A percentile compares a stretch with the other conserved stretches of the same genome.
These are phyloP conservation scores for Clonostachys rhizophaga DNA, from an alignment of 2,329 filamentous ascomycete species.

Conservation along the genomic window DNA sequence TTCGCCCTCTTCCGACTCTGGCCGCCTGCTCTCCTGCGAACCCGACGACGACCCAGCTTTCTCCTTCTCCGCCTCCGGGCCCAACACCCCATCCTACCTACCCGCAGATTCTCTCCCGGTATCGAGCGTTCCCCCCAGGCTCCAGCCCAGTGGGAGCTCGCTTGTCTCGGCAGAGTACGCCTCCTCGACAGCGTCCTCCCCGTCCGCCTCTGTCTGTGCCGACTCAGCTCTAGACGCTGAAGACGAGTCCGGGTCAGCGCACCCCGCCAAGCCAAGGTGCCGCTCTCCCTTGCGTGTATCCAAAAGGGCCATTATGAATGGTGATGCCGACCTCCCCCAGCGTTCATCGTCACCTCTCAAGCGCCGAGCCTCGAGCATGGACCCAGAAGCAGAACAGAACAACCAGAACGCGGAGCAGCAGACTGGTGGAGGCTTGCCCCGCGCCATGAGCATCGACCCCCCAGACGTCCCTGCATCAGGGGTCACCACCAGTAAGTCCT, in stretches of 20 bases:
- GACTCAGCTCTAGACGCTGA: constrained; percentile 54
- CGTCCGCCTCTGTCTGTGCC: constrained; percentile 48
- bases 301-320: constrained; percentile 54
- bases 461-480: constrained; percentile 17
- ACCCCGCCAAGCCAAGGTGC: constrained; percentile 30
- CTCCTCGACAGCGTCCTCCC: constrained; percentile 53
- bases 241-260: constrained; percentile 37
- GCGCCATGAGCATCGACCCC: constrained; percentile 35
- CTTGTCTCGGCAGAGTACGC: constrained; percentile 42
- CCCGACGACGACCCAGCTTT: constrained; percentile 41
- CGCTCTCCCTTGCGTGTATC: constrained; percentile 48
- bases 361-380: constrained; percentile 59
- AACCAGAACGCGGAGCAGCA: constrained; percentile 18
- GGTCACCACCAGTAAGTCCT: not conserved
- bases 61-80: constrained; percentile 40
- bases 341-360: constrained; percentile 63
- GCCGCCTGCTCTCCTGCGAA: constrained; percentile 46
- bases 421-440: constrained; percentile 14
- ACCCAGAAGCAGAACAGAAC: constrained; percentile 37
- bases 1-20: constrained; percentile 36
- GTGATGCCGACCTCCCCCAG: constrained; percentile 50
- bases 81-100: constrained; percentile 32
- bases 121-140: constrained; percentile 45
- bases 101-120: constrained; percentile 37
- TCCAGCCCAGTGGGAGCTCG: constrained; percentile 38